A percentile compares a stretch with the other conserved stretches of the same genome.
Conservation (phyloP, 768 basidiomycete genomes). For the Lanmaoa rubissima region DNA sequence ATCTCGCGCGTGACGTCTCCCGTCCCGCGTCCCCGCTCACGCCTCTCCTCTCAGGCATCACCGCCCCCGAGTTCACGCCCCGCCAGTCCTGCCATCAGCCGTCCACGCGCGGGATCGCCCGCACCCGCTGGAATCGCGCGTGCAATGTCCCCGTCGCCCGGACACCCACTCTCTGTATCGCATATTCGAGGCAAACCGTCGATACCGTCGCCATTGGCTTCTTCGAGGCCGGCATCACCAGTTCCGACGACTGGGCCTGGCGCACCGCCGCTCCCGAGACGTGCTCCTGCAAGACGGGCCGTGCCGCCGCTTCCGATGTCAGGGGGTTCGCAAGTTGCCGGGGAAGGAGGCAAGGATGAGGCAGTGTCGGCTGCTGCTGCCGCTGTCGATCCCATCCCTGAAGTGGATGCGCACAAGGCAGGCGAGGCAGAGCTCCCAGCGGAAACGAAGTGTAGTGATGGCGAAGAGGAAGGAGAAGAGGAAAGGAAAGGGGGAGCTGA, state of each 20-base stretch:
- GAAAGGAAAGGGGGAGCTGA: neutral
- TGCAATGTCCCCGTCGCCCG: conserved; percentile 13
- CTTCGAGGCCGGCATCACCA: conserved; percentile 39
- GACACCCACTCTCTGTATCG: neutral
- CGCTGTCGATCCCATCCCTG: neutral
- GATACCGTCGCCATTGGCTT: conserved; percentile 30
- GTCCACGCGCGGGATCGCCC: conserved; percentile 28
- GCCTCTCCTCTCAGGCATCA: conserved; percentile 23
- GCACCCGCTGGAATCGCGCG: conserved; percentile 9
- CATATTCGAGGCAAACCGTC: conserved; percentile 19
- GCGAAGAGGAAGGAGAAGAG: neutral
- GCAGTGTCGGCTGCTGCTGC: neutral
- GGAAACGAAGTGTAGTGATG: conserved; percentile 4
- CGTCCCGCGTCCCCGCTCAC: conserved; percentile 35
- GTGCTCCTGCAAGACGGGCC: conserved; percentile 54
- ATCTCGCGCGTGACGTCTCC: conserved; percentile 20
- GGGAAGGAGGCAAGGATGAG: conserved; percentile 7
- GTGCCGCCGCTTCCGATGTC: conserved; percentile 27
- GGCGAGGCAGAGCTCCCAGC: neutral
- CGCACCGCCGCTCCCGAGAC: conserved; percentile 61
- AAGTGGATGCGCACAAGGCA: neutral
- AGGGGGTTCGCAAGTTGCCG: neutral
- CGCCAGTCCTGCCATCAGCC: conserved; percentile 20
- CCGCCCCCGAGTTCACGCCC: conserved; percentile 35
- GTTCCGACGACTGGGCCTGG: conserved; percentile 13